These are phyloP conservation scores for Solanum pennellii DNA, from an alignment of 257 asterid genomes.

Conservation along the genomic window DNA sequence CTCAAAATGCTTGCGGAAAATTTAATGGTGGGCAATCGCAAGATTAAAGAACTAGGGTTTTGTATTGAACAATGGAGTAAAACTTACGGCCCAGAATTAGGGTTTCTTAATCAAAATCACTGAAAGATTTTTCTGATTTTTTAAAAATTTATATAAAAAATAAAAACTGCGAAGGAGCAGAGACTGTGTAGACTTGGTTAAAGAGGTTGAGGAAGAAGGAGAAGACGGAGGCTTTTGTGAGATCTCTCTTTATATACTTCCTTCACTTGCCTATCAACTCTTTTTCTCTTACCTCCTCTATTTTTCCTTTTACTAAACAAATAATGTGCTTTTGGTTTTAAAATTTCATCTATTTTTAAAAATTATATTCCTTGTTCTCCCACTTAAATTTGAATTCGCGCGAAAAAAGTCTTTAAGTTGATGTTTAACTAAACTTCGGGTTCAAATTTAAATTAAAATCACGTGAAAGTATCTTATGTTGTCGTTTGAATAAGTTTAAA, in stretches of 20 bases:
- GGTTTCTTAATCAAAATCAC: constrained; percentile 10
- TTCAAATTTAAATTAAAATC: not conserved
- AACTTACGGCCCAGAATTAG: not conserved
- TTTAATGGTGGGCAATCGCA: not conserved
- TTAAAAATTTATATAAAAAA: not conserved
- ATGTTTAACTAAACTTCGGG: not conserved
- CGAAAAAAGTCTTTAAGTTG: fast-evolving
- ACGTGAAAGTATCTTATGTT: not conserved
- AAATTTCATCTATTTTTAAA: not conserved
- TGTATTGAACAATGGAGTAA: not conserved
- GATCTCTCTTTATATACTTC: constrained; percentile 3
- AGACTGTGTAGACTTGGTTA: constrained; percentile 1
- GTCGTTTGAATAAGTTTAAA: not conserved
- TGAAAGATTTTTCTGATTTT: constrained; percentile 5
- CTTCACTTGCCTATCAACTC: not conserved
- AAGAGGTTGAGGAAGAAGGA: not conserved
- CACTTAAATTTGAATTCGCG: not conserved
- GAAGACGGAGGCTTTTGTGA: constrained; percentile 10
- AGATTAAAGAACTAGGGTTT: constrained; percentile 21
- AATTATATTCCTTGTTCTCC: not conserved
- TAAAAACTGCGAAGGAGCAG: not conserved
- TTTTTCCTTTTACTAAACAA: not conserved
- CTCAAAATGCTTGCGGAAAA: not conserved
- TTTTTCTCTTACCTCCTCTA: not conserved
- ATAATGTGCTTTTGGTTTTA: not conserved